Evolutionary conservation across 2,329 filamentous ascomycete species (phyloP), one percentile per base, ranked within the genome.

Genomic region (Exophiala spinifera): DNA sequence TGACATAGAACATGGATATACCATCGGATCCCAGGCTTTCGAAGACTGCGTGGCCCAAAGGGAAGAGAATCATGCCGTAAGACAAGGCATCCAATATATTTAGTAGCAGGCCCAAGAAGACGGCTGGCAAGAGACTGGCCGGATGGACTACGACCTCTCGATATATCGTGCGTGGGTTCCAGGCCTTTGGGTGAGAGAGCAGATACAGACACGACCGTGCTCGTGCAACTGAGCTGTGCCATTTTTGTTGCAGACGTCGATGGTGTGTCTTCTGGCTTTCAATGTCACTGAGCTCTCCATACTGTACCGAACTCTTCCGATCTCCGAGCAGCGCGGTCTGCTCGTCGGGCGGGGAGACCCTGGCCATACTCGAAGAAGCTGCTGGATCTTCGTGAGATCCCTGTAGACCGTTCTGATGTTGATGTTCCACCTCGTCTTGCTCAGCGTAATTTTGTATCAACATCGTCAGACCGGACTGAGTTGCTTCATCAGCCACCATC

Each of bases 1-100:
- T 96, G 63, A 99, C 89, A 70, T 97, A 99, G 74, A 97, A 99
- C 72, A 99, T 96, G 0, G 94, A 96, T 52, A 99, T 96, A 20
- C 94, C 94, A 53, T 96, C 92, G 0, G 92, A 86, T 1, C 92
- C 94, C 5, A 97, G 82, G 59, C 87, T 81, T 23, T 87, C 83
- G 69, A 99, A 99, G 17, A 96, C 81, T 6, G 89, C 84, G 59
- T 89, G 87, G 5, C 92, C 91, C 0, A 99, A 79, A 0, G 94
- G 94, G 62, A 99, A 99, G 11, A 99, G 74, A 65, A 96, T 96
- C 88, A 95, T 94, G 64, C 89, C 94, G 66, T 99, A 99, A 2
- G 92, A 97, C 37, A 99, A 74, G 4, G 91, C 94, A 75, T 99
- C 94, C 17, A 99, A 77, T 43, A 99, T 87, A 63, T 99, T 99